These are phyloP conservation scores for Aspergillus udagawae DNA, from an alignment of 2,329 filamentous ascomycete genomes.

Conservation along the genomic window DNA sequence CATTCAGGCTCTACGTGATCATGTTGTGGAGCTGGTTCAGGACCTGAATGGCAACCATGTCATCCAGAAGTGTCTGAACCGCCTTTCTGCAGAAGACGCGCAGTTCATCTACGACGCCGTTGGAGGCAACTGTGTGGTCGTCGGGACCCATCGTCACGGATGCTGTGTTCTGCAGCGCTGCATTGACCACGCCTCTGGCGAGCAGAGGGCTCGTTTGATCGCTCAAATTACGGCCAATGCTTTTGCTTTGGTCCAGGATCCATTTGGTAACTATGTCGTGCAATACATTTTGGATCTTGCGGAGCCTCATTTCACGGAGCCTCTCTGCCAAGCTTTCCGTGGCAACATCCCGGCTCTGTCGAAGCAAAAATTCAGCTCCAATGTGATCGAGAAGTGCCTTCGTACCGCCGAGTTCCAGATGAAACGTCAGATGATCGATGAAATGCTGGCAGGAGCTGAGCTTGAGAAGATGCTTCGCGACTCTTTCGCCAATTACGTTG, in stretches of 20 bases:
- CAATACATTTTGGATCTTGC: conserved; percentile 97
- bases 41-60: conserved; percentile 98
- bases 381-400: conserved; percentile 95
- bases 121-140: conserved; percentile 77
- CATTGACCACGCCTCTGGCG: conserved; percentile 90
- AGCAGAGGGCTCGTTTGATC: conserved; percentile 85
- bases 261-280: conserved; percentile 97
- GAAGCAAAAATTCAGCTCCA: conserved; percentile 98
- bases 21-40: conserved; percentile 92
- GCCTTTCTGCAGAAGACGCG: conserved; percentile 75
- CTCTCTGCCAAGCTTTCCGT: conserved; percentile 75
- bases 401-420: conserved; percentile 73
- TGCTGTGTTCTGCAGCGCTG: conserved; percentile 98
- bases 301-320: conserved; percentile 81
- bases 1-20: conserved; percentile 74
- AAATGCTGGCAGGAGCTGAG: conserved; percentile 70
- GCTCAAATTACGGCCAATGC: conserved; percentile 82
- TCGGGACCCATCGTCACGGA: conserved; percentile 94
- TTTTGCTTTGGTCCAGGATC: conserved; percentile 87
- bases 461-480: conserved; percentile 87
- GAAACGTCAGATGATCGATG: conserved; percentile 77
- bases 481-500: conserved; percentile 94
- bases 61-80: conserved; percentile 98
- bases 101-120: conserved; percentile 98
- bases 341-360: conserved; percentile 69